A percentile compares a stretch with the other conserved stretches of the same genome.
These are phyloP conservation scores for Physcomitrellopsis africana DNA, from an alignment of 225 moss, liverwort and hornwort species.

Conservation along the genomic window DNA sequence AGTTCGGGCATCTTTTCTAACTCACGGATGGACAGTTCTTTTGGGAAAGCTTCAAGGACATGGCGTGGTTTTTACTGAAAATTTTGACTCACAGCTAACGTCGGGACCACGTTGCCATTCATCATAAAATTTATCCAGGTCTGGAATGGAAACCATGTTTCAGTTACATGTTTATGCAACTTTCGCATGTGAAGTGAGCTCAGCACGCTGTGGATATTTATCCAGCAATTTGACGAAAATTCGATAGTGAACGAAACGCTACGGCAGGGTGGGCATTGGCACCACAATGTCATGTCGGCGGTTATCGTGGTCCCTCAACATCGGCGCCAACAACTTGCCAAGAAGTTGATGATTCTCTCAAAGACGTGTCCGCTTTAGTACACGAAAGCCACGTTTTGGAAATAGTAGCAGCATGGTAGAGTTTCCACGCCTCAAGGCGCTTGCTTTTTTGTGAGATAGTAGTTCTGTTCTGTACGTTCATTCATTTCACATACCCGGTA, in stretches of 20 bases:
- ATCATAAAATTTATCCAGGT: too few species aligned
- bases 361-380: constrained; percentile 3
- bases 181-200: too few species aligned
- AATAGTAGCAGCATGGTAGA: neutral
- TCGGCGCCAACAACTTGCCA: constrained; percentile 78
- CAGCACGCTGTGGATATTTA: too few species aligned
- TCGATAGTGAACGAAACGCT: too few species aligned
- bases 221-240: too few species aligned
- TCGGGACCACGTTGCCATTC: too few species aligned
- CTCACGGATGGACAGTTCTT: constrained; percentile 38
- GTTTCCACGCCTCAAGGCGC: neutral
- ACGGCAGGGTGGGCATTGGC: constrained; percentile 64
- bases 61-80: too few species aligned
- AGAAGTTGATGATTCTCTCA: constrained; percentile 78
- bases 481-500: constrained; percentile 29
- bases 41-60: constrained; percentile 86
- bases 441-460: neutral
- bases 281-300: constrained; percentile 78
- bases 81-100: too few species aligned
- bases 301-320: constrained; percentile 78
- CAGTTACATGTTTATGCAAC: too few species aligned
- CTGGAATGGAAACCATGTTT: too few species aligned
- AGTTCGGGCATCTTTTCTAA: neutral
- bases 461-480: neutral
- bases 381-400: neutral